Base-by-base conservation (phyloP, 176 grass and related monocot genomes). In the Avena eriantha region DNA sequence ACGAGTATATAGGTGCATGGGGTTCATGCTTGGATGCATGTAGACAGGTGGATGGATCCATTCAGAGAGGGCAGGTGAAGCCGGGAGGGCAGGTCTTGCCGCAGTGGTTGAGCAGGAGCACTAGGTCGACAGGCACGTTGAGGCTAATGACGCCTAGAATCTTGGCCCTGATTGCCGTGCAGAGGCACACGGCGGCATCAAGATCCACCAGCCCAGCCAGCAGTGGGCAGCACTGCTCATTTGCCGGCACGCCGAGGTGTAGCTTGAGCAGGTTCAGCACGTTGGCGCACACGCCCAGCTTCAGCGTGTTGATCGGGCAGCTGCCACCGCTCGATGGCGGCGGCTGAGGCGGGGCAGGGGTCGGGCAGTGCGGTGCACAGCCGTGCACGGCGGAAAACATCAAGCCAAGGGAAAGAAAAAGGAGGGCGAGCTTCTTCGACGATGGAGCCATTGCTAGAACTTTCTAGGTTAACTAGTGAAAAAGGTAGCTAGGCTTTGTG, bases 21-120 rank as follows among this genome's bases (percentile, higher is more conserved):
- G 34, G 4, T 35, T 3, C 34, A 35, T 35, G 34, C 4, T 29
- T 29, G 29, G 29, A 35, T 35, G 34, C 34, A 35, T 35, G 34
- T 35, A 35, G 2, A 35, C 34, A 2, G 34, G 34, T 3, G 34
- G 34, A 35, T 35, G 34, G 34, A 35, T 35, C 34, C 34, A 35
- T 1, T 61, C 8, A 35, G 33, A 56, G 2, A 3, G 89, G 59
- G 80, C 91, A 93, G 19, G 82, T 84, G 91, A 90, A 96, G 70
- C 73, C 87, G 1, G 87, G 16, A 1, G 89, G 82, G 46, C 48
- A 76, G 7, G 36, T 59, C 69, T 93, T 96, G 43, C 83, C 72
- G 60, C 91, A 96, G 73, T 82, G 67, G 81, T 93, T 92, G 77
- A 96, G 60, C 73, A 96, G 73, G 46, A 88, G 49, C 10, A 33